Evolutionary conservation across 148 eudicot species (phyloP), one percentile per base, ranked within the genome.

Genomic region (Pharnaceum exiguum): DNA sequence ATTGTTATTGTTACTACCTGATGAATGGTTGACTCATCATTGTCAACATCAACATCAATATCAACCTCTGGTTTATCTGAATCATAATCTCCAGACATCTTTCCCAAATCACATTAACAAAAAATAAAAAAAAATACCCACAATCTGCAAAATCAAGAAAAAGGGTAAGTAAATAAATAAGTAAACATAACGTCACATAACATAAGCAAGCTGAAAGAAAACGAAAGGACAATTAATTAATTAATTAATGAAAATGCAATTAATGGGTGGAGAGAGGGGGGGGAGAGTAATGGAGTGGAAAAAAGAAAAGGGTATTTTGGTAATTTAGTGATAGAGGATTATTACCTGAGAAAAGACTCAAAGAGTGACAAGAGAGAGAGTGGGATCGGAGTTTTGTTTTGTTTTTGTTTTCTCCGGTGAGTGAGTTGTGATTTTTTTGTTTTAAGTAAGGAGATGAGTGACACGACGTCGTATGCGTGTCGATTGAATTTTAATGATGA

Each of bases 61-160:
- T 18, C 73, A 51, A 2, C 62, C 15, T 28, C 51, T 24, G 38
- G 48, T 24, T 64, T 51, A 24, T 61, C 70, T 2, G 53, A 60
- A 50, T 64, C 76, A 57, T 53, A 45, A 61, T 62, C 37, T 7
- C 27, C 80, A 32, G 82, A 59, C 86, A 77, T 81, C 55, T 30
- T 55, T 17, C 38, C 30, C 4, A 17, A 11, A 33, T 36, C 4
- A 30, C 19, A 50, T 23, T 31, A 10, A 47, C 46, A 21, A 24
- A n/a, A 30, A 63, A 50, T 59, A 26, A 40, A 33, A 48, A 35
- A 19, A 10, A 10, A 13, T 1, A 26, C 28, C 35, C 27, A 28
- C 11, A 38, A 59, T 21, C 49, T 49, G 28, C 24, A 39, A 47
- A 18, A 19, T 2, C 7, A 16, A 19, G 10, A 29, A 43, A 42